A percentile compares a stretch with the other conserved stretches of the same genome.
Conservation (phyloP, 2,329 filamentous ascomycete species). For the Whalleya microplaca region DNA sequence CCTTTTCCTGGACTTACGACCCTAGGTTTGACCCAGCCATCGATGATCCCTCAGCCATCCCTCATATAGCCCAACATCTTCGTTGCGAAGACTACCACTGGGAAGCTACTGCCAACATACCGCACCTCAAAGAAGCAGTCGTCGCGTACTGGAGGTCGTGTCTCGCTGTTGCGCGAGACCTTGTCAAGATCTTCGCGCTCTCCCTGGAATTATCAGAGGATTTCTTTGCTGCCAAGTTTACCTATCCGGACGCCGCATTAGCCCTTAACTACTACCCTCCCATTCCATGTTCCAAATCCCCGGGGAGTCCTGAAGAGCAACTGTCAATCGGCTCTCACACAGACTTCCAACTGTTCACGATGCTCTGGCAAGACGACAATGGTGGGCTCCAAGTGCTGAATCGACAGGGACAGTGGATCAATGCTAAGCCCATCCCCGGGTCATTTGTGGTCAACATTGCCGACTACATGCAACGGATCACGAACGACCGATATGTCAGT, state of each 20-base stretch:
- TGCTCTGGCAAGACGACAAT: conserved; percentile 47
- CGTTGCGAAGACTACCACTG: conserved; percentile 30
- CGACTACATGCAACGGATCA: conserved; percentile 46
- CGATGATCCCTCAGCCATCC: conserved; percentile 34
- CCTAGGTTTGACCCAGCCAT: conserved; percentile 27
- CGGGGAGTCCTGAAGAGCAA: conserved; percentile 18
- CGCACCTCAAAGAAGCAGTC: conserved; percentile 41
- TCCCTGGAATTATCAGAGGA: conserved; percentile 44
- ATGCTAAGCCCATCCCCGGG: conserved; percentile 45
- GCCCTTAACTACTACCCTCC: conserved; percentile 48
- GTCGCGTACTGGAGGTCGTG: conserved; percentile 41
- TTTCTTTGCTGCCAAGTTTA: conserved; percentile 43
- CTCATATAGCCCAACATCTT: background rate
- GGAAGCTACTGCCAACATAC: conserved; percentile 34
- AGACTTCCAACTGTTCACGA: conserved; percentile 53
- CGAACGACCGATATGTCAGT: conserved; percentile 47
- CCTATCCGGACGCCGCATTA: conserved; percentile 39
- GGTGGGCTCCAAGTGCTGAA: conserved; percentile 51
- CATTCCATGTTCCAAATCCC: conserved; percentile 14
- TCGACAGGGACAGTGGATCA: conserved; percentile 48
- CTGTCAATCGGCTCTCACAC: conserved; percentile 48
- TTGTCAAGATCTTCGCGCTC: conserved; percentile 46
- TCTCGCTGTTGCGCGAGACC: conserved; percentile 41
- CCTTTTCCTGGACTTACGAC: conserved; percentile 38
- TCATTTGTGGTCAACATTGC: conserved; percentile 52